Base-by-base conservation (phyloP, 2,329 filamentous ascomycete species). In the Cephalotrichum gorgonifer region DNA sequence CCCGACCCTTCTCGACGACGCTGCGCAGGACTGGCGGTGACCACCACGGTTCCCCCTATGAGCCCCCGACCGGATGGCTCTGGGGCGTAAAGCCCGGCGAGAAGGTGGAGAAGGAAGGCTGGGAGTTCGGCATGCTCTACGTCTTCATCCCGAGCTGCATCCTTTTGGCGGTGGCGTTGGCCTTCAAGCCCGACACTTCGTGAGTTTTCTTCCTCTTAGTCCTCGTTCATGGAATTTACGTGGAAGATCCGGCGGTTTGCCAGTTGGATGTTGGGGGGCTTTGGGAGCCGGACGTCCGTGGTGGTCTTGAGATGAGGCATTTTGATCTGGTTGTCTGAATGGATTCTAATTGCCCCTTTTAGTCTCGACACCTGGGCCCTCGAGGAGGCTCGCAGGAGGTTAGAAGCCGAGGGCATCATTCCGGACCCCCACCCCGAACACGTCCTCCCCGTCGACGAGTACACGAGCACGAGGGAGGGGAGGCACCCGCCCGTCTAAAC, bases 331-430 rank as follows among this genome's bases (percentile, higher is more conserved):
- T 17, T n/a, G 31, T 25, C 31, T 11, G 22, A 38, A 41, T 12
- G 20, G 20, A 20, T 41, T 27, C 35, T 38, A n/a, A 47, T 22
- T 27, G 12, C 22, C 23, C 15, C 15, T 42, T 50, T 38, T 22
- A 98, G 93, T 68, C 96, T 98, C 81, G 93, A 97, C 75, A 97
- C 91, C 49, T 98, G 93, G 93, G 93, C 93, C 54, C 81, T 98
- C 41, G 93, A 98, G 72, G 93, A 98, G 74, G 93, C 93, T 48
- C 81, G 93, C 63, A 81, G 93, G 73, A 80, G 93, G 73, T 82
- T 98, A 78, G 93, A 98, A 74, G 86, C 83, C 52, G 93, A 98
- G 75, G 93, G 93, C 52, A 90, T 97, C 63, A 72, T 97, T 62
- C 81, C 87, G 62, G 91, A 96, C 61, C 85, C 86, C 38, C 67